Conservation (phyloP, 2,329 filamentous ascomycete species). For the Microsporum audouinii region DNA sequence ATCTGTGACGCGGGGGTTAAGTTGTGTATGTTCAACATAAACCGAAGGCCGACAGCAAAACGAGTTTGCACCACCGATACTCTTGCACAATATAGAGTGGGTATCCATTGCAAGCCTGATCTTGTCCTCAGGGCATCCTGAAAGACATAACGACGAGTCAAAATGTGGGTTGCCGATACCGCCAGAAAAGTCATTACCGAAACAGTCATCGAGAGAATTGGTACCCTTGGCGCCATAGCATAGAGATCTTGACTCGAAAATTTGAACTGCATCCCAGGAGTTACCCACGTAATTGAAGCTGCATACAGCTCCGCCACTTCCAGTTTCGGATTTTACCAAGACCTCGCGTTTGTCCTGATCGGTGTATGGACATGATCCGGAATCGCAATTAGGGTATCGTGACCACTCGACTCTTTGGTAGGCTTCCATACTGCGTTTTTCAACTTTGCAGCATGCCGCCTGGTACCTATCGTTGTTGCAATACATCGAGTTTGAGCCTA, state of each 20-base stretch:
- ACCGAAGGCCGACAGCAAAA: neutral
- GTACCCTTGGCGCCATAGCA: neutral
- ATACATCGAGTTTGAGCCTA: conserved; percentile 7
- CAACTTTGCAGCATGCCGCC: conserved; percentile 6
- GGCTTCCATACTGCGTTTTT: neutral
- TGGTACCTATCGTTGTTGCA: neutral
- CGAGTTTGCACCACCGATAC: neutral
- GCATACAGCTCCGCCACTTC: neutral
- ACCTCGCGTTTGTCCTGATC: neutral
- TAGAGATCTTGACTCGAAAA: too few relatives aligned
- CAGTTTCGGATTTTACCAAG: neutral
- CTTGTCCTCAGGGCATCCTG: neutral
- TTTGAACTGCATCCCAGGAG: too few relatives aligned
- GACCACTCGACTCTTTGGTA: neutral
- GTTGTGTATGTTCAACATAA: neutral
- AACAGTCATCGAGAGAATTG: neutral
- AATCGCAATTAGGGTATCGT: neutral
- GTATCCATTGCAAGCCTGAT: conserved; percentile 1
- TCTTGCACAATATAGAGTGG: neutral
- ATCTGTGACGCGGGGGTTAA: neutral
- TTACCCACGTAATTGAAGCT: neutral
- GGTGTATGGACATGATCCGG: neutral
- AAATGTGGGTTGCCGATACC: neutral
- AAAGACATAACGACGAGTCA: neutral
- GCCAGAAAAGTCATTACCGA: neutral